phyloP scores from a whole-genome alignment of 2,329 filamentous ascomycete genomes.

The Paradendryphiella salina region DNA sequence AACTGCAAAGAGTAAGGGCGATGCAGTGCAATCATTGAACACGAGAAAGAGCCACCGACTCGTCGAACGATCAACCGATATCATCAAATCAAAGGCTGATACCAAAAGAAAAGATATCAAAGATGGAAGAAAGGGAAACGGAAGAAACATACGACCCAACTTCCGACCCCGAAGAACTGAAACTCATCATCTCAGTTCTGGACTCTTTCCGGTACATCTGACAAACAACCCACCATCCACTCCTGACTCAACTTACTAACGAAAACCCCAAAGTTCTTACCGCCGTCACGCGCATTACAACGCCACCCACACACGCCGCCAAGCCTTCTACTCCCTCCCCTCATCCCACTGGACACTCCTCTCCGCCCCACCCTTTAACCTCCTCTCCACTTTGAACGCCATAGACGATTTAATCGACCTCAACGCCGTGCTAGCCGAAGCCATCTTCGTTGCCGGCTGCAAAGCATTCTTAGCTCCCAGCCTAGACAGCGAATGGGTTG shows the following conservation, averaged over 20 bases:
- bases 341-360: constrained; percentile 82
- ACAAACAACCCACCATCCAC: not conserved
- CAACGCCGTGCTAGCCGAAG: constrained; percentile 81
- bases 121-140: constrained; percentile 53
- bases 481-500: constrained; percentile 40
- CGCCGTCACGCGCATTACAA: constrained; percentile 84
- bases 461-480: constrained; percentile 40
- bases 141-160: constrained; percentile 66
- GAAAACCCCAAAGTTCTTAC: constrained; percentile 66
- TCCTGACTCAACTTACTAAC: not conserved
- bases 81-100: too few relatives aligned
- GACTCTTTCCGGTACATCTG: constrained; percentile 78
- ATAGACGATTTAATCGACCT: constrained; percentile 86
- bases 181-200: constrained; percentile 77
- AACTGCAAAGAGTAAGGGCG: not conserved
- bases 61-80: too few relatives aligned
- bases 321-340: constrained; percentile 90
- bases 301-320: constrained; percentile 84
- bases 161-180: constrained; percentile 76
- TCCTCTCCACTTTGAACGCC: constrained; percentile 74
- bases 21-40: not conserved
- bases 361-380: constrained; percentile 77
- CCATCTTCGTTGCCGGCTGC: constrained; percentile 64
- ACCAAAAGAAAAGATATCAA: not conserved
- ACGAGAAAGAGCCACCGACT: not conserved